A percentile compares a stretch with the other conserved stretches of the same genome.
Evolutionary conservation across 192 early-diverging fungal species (phyloP).

Genomic region (Umbelopsis sp.): DNA sequence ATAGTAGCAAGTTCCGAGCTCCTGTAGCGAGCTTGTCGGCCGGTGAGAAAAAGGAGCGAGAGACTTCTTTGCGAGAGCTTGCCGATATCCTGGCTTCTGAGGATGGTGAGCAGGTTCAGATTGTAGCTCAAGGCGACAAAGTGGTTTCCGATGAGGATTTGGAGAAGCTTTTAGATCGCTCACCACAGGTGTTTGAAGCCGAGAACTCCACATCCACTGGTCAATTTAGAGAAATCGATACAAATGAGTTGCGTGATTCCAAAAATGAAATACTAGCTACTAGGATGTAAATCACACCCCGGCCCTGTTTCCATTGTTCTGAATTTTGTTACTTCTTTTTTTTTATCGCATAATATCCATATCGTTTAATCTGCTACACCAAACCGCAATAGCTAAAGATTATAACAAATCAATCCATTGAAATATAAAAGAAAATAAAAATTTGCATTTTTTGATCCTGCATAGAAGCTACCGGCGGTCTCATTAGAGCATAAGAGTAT

Average conservation of each 20-base stretch:
- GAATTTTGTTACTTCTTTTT: background rate
- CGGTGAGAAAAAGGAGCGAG: constrained; percentile 32
- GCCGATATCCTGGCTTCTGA: constrained; percentile 74
- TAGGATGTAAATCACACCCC: background rate
- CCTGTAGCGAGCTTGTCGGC: constrained; percentile 27
- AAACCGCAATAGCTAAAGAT: too few species aligned
- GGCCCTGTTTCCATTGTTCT: background rate
- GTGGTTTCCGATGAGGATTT: constrained; percentile 62
- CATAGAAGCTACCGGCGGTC: too few species aligned
- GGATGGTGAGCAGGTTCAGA: constrained; percentile 68
- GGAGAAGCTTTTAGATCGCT: constrained; percentile 58
- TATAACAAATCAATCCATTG: too few species aligned
- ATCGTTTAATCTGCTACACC: background rate
- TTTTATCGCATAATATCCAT: constrained; percentile 1
- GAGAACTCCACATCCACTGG: constrained; percentile 30
- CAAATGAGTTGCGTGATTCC: constrained; percentile 45
- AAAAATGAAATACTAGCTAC: constrained; percentile 56
- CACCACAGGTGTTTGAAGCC: constrained; percentile 45
- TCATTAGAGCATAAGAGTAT: too few species aligned
- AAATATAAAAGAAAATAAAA: too few species aligned
- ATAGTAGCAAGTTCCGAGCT: constrained; percentile 78
- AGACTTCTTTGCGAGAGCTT: constrained; percentile 65
- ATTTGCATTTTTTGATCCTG: too few species aligned
- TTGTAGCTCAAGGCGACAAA: constrained; percentile 56
- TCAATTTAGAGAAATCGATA: constrained; percentile 51